phyloP scores from a whole-genome alignment of 1,284 basidiomycete genomes.

The Exsudoporus floridanus region DNA sequence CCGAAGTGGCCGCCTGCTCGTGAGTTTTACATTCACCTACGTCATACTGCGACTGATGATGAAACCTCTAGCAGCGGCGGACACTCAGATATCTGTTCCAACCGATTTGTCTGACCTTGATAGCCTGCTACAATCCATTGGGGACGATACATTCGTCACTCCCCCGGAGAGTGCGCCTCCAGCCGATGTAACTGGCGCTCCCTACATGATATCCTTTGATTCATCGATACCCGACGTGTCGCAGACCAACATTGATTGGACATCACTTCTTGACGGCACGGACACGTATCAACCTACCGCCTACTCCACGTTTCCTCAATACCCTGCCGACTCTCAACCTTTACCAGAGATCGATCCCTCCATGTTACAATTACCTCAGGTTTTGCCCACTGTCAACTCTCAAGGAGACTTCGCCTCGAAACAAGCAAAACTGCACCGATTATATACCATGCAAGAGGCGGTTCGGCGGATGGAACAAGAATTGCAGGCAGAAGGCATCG shows the following conservation, averaged over 20 bases:
- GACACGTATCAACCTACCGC: slow-evolving; percentile 1
- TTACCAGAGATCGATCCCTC: slow-evolving; percentile 29
- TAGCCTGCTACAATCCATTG: slow-evolving; percentile 17
- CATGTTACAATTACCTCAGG: slow-evolving; percentile 24
- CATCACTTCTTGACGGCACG: slow-evolving; percentile 12
- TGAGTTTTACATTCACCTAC: slow-evolving; percentile 7
- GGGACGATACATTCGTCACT: not conserved
- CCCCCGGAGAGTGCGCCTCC: not conserved
- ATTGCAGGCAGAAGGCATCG: slow-evolving; percentile 26
- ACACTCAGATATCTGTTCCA: not conserved
- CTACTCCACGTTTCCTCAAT: slow-evolving; percentile 5
- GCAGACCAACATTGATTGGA: slow-evolving; percentile 18
- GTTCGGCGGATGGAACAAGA: slow-evolving; percentile 29
- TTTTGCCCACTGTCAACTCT: not conserved
- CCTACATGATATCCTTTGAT: not conserved
- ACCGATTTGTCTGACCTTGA: slow-evolving; percentile 12
- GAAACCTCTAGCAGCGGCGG: not conserved
- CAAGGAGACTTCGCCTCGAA: slow-evolving; percentile 6
- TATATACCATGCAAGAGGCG: slow-evolving; percentile 31
- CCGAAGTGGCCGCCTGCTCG: not conserved
- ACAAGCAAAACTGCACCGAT: slow-evolving; percentile 19
- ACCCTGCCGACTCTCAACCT: not conserved
- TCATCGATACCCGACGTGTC: not conserved
- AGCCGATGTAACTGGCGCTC: not conserved
- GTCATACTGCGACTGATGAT: not conserved